A percentile compares a stretch with the other conserved stretches of the same genome.
Conservation (phyloP, 805 yeast species). For the Jamesozyma hellenica region DNA sequence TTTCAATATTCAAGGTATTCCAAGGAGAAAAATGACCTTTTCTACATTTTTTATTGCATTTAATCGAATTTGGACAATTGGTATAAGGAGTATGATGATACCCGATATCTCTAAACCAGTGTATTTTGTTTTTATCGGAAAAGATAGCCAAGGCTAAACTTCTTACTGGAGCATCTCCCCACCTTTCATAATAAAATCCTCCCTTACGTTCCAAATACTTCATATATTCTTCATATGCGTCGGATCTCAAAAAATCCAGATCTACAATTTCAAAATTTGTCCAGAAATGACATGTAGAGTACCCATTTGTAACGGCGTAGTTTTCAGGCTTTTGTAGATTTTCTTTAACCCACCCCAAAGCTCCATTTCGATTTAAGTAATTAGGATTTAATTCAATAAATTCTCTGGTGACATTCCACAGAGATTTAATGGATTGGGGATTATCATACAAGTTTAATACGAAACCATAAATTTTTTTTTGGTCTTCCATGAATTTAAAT, state of each 20-base stretch:
- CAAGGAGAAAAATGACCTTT: slow-evolving; percentile 47
- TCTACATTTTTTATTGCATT: slow-evolving; percentile 39
- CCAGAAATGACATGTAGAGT: slow-evolving; percentile 73
- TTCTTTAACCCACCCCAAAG: slow-evolving; percentile 55
- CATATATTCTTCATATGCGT: slow-evolving; percentile 49
- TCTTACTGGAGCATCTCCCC: slow-evolving; percentile 95
- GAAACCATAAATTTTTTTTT: slow-evolving; percentile 73
- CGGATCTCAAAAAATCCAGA: slow-evolving; percentile 54
- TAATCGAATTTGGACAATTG: slow-evolving; percentile 59
- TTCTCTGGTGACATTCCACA: slow-evolving; percentile 70
- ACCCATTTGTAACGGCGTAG: slow-evolving; percentile 34
- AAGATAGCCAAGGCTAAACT: slow-evolving; percentile 64
- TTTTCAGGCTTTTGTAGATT: slow-evolving; percentile 42
- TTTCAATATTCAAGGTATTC: slow-evolving; percentile 48
- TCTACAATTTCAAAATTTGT: slow-evolving; percentile 69
- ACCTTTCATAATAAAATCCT: slow-evolving; percentile 77
- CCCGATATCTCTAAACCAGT: slow-evolving; percentile 84
- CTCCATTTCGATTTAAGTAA: slow-evolving; percentile 42
- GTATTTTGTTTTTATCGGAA: slow-evolving; percentile 57
- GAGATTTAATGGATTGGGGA: slow-evolving; percentile 71
- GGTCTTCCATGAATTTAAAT: slow-evolving; percentile 63
- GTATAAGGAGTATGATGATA: slow-evolving; percentile 65
- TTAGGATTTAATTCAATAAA: slow-evolving; percentile 49
- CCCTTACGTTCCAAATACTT: slow-evolving; percentile 54
- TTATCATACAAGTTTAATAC: slow-evolving; percentile 78